Percentiles rank a stretch among this genome's conserved stretches.
These are phyloP conservation scores for Sclerotinia sclerotiorum DNA, from an alignment of 2,329 filamentous ascomycete genomes.

Conservation along the genomic window DNA sequence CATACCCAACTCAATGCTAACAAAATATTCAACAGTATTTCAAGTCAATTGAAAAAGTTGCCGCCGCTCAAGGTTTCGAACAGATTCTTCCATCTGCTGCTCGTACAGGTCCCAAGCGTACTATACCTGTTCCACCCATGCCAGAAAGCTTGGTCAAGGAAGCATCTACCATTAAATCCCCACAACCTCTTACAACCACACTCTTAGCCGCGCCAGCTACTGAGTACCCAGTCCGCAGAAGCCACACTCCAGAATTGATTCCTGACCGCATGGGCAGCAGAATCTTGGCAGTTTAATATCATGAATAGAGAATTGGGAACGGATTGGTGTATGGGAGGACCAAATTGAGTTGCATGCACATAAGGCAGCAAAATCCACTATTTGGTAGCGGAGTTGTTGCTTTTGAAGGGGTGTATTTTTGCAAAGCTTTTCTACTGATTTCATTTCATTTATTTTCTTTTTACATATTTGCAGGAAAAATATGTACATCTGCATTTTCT, in stretches of 20 bases:
- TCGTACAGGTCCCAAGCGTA: conserved; percentile 49
- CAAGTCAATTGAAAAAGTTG: conserved; percentile 68
- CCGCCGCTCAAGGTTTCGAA: conserved; percentile 56
- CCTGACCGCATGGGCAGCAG: conserved; percentile 47
- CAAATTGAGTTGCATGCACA: neutral
- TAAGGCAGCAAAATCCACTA: neutral
- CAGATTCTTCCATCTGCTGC: conserved; percentile 58
- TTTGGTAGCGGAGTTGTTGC: neutral
- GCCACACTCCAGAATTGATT: conserved; percentile 59
- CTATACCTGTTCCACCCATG: conserved; percentile 28
- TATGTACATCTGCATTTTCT: neutral
- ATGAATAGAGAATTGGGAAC: neutral
- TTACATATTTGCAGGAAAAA: neutral
- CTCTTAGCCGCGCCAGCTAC: conserved; percentile 55
- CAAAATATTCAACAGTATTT: conserved; percentile 53
- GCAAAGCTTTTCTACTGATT: neutral
- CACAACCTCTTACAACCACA: conserved; percentile 56
- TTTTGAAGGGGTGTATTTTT: neutral
- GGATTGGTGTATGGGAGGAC: neutral
- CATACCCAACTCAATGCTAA: neutral
- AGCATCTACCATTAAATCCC: conserved; percentile 50
- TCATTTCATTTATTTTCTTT: neutral
- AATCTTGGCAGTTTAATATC: conserved; percentile 24
- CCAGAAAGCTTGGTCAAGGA: conserved; percentile 28
- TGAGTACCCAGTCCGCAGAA: conserved; percentile 53